Conservation (phyloP, 2,329 filamentous ascomycete species). For the Dryadomyces sulphureus region DNA sequence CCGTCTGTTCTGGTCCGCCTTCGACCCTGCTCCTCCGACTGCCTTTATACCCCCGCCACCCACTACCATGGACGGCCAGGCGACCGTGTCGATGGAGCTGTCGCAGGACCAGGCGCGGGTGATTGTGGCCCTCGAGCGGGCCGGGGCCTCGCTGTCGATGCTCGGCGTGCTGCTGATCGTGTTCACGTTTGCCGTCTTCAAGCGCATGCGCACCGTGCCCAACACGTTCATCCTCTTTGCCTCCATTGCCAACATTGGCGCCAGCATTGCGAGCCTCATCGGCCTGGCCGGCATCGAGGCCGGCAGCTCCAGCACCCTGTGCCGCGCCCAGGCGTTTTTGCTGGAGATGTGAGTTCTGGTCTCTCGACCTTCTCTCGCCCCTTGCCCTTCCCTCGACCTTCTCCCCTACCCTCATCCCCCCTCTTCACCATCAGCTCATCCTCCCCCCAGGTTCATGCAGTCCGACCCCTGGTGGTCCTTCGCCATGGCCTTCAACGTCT, state of each 20-base stretch:
- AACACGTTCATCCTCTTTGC: constrained; percentile 49
- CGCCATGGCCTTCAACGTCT: constrained; percentile 72
- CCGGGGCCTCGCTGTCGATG: constrained; percentile 38
- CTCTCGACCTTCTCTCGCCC: too few species aligned
- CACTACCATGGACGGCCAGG: constrained; percentile 6
- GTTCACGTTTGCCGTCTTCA: constrained; percentile 33
- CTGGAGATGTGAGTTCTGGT: constrained; percentile 49
- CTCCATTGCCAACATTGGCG: constrained; percentile 43
- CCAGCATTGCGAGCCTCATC: constrained; percentile 54
- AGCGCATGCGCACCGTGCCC: constrained; percentile 39
- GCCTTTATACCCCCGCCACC: not conserved
- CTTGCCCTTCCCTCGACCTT: too few species aligned
- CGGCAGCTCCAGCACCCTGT: constrained; percentile 42
- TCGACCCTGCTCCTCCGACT: not conserved
- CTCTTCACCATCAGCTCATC: too few species aligned
- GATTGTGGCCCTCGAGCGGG: constrained; percentile 34
- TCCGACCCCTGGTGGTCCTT: constrained; percentile 66
- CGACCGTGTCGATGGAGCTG: constrained; percentile 13
- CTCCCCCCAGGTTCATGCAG: constrained; percentile 64
- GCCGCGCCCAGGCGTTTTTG: constrained; percentile 43
- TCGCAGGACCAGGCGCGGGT: constrained; percentile 21
- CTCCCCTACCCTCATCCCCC: not conserved
- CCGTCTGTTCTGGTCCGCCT: too few species aligned
- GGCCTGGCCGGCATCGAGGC: constrained; percentile 46
- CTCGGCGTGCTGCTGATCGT: constrained; percentile 36